Conservation (phyloP, 768 basidiomycete species). For the Russula olivacea region DNA sequence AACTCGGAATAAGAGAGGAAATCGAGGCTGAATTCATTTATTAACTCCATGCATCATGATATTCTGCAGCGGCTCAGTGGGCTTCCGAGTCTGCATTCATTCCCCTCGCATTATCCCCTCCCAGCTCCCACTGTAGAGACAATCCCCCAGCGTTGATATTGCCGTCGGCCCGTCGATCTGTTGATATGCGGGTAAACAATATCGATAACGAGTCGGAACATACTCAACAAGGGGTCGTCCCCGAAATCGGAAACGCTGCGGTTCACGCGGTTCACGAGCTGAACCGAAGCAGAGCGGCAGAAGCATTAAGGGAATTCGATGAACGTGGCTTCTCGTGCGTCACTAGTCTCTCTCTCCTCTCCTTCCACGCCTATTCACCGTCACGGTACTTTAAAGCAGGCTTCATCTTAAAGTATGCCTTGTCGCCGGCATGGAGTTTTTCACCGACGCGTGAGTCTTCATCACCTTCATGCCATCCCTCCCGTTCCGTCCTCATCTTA, state of each 20-base stretch:
- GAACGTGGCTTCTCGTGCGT: conserved; percentile 77
- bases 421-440: conserved; percentile 77
- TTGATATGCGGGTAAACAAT: background rate
- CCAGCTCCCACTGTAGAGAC: too few relatives aligned
- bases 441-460: conserved; percentile 68
- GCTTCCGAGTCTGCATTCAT: background rate
- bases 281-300: conserved; percentile 67
- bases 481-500: background rate
- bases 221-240: background rate
- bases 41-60: background rate
- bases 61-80: background rate
- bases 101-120: background rate
- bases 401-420: conserved; percentile 45
- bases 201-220: background rate
- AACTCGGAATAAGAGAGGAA: too few relatives aligned
- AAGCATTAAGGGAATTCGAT: conserved; percentile 80
- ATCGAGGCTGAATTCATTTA: background rate
- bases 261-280: conserved; percentile 34
- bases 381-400: conserved; percentile 29
- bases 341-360: background rate
- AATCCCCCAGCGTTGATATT: background rate
- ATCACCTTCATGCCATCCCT: background rate
- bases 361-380: background rate
- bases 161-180: background rate
- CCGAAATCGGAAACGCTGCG: too few relatives aligned